Conservation (phyloP, 257 asterid genomes). For the Cruciata laevipes region DNA sequence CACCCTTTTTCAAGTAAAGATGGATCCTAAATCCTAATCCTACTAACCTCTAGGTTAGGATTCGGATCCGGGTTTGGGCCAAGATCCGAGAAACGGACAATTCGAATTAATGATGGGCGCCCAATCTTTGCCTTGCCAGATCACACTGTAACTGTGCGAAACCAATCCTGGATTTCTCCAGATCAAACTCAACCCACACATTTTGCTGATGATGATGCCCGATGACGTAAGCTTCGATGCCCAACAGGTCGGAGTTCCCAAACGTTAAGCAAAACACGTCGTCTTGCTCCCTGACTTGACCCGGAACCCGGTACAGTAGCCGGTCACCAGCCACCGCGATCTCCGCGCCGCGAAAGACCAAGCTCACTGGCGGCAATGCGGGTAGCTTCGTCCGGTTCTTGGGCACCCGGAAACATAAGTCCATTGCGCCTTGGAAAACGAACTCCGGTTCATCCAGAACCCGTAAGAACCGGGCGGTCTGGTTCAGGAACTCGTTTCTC, state of each 20-base stretch:
- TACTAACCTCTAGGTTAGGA: neutral
- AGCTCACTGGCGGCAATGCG: constrained; percentile 53
- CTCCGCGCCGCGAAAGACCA: constrained; percentile 66
- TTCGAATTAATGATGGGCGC: constrained; percentile 12
- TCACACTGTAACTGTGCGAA: constrained; percentile 63
- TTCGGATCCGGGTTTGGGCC: neutral
- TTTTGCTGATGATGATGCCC: constrained; percentile 88
- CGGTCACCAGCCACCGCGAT: constrained; percentile 42
- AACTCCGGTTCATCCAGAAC: constrained; percentile 65
- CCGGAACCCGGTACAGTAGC: constrained; percentile 55
- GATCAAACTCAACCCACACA: constrained; percentile 81
- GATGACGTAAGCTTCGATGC: constrained; percentile 58
- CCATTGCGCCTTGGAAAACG: constrained; percentile 86
- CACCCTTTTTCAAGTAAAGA: neutral
- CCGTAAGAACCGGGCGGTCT: constrained; percentile 32
- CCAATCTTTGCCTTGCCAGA: constrained; percentile 53
- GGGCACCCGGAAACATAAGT: constrained; percentile 54
- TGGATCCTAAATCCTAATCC: too few relatives aligned
- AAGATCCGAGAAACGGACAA: neutral
- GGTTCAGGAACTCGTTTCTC: constrained; percentile 49
- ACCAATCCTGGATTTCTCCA: constrained; percentile 58
- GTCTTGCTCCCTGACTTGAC: constrained; percentile 45
- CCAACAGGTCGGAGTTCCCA: constrained; percentile 69
- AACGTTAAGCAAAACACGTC: constrained; percentile 70
- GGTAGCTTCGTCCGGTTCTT: constrained; percentile 29